phyloP scores from a whole-genome alignment of 495 filamentous ascomycete species.

The Glarea lozoyensis region DNA sequence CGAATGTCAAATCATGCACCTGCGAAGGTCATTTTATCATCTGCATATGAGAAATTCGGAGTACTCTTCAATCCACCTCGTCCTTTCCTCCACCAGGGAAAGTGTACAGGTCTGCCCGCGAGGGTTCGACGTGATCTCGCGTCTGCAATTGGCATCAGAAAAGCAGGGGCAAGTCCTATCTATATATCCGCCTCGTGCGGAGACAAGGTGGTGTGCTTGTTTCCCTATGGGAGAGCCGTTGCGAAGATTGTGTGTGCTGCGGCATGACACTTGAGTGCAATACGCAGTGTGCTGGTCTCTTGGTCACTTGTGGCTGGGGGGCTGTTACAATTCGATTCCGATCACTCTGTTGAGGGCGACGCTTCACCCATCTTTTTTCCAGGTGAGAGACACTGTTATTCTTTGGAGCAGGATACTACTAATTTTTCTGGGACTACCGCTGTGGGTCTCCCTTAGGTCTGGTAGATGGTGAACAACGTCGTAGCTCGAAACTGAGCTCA shows the following conservation, averaged over 20 bases:
- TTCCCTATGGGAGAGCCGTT: constrained; percentile 85
- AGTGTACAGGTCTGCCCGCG: constrained; percentile 59
- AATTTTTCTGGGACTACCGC: constrained; percentile 12
- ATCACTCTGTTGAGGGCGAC: constrained; percentile 86
- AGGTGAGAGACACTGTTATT: constrained; percentile 44
- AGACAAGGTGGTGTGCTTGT: constrained; percentile 26
- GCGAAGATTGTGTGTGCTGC: constrained; percentile 77
- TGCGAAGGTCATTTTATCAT: not conserved
- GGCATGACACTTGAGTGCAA: constrained; percentile 92
- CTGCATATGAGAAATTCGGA: constrained; percentile 99
- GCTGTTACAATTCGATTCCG: constrained; percentile 95
- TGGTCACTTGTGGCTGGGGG: constrained; percentile 28
- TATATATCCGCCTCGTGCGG: constrained; percentile 28
- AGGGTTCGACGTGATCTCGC: constrained; percentile 89
- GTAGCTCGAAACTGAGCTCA: no score
- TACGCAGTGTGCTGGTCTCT: constrained; percentile 77
- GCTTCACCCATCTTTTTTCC: constrained; percentile 49
- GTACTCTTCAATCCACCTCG: constrained; percentile 73
- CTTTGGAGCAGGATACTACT: constrained; percentile 21
- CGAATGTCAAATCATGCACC: constrained; percentile 26
- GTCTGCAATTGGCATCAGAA: constrained; percentile 99
- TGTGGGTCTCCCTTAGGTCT: no score
- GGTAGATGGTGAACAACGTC: no score
- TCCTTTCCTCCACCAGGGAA: constrained; percentile 32
- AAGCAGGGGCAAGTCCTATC: constrained; percentile 53